These are phyloP conservation scores for Coemansia furcata DNA, from an alignment of 192 early-diverging fungal species.

Conservation along the genomic window DNA sequence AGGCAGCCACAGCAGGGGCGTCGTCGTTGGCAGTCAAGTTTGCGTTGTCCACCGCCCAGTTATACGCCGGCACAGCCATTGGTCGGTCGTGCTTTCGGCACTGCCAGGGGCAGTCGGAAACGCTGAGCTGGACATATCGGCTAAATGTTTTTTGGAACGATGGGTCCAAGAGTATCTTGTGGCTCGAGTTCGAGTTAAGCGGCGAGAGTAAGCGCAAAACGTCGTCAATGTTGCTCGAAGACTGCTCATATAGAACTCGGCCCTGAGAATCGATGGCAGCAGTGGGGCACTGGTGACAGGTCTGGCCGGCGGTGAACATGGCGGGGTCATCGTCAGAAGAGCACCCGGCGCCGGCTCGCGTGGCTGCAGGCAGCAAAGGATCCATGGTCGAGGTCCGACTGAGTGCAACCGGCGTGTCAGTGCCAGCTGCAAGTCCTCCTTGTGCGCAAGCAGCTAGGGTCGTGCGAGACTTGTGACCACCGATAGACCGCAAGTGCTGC, in stretches of 20 bases:
- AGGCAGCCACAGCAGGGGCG: neutral
- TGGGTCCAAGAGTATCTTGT: constrained; percentile 39
- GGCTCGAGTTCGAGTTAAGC: constrained; percentile 11
- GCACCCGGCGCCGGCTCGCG: neutral
- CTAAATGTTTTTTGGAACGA: constrained; percentile 49
- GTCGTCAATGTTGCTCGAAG: constrained; percentile 36
- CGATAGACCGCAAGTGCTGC: neutral
- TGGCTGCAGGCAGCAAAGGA: neutral
- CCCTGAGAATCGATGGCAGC: constrained; percentile 40
- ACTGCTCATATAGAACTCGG: constrained; percentile 18
- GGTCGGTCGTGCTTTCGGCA: constrained; percentile 26
- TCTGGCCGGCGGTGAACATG: neutral
- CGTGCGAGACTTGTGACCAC: neutral
- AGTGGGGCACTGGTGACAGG: constrained; percentile 10
- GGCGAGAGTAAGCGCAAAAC: constrained; percentile 40
- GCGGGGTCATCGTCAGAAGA: neutral
- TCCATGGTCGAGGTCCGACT: constrained; percentile 28
- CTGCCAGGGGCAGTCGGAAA: constrained; percentile 39
- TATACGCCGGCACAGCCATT: constrained; percentile 8
- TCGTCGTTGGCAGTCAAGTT: neutral
- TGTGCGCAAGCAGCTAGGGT: neutral
- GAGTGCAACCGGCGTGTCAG: neutral
- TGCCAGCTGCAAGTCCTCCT: neutral
- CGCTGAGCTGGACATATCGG: constrained; percentile 32
- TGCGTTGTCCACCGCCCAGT: constrained; percentile 24